Percentiles rank a stretch among this genome's conserved stretches.
These are phyloP conservation scores for Rhododendron ovatum DNA, from an alignment of 148 eudicot species.

Conservation along the genomic window DNA sequence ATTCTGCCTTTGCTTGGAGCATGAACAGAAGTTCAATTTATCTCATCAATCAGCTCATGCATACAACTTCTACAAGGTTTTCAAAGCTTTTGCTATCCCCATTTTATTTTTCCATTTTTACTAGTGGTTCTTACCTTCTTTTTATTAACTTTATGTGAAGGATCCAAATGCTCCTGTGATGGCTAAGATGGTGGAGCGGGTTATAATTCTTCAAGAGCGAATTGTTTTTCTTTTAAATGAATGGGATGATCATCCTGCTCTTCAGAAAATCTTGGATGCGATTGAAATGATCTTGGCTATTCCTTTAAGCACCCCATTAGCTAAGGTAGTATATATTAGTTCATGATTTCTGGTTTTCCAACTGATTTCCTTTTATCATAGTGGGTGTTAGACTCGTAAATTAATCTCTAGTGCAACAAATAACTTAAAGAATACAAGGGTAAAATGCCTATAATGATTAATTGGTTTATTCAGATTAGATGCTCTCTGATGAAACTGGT, in stretches of 20 bases:
- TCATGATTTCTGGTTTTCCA: background rate
- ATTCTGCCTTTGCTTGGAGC: constrained; percentile 76
- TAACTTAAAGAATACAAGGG: background rate
- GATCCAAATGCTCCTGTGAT: constrained; percentile 72
- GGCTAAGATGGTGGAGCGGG: constrained; percentile 67
- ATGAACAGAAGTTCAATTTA: constrained; percentile 42
- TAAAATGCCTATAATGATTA: background rate
- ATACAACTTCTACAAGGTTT: constrained; percentile 83
- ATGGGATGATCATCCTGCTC: constrained; percentile 72
- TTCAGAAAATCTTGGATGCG: constrained; percentile 67
- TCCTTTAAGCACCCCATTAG: constrained; percentile 74
- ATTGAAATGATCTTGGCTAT: constrained; percentile 74
- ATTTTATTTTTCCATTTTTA: background rate
- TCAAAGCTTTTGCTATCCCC: background rate
- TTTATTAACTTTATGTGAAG: constrained; percentile 24
- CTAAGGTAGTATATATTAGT: constrained; percentile 56
- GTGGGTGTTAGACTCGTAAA: background rate
- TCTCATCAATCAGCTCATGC: constrained; percentile 27
- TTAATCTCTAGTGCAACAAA: background rate
- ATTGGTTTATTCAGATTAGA: background rate
- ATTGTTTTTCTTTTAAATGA: constrained; percentile 48
- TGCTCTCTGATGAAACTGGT: background rate
- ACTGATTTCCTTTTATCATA: background rate
- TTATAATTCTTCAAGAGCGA: constrained; percentile 44
- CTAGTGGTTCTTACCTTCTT: background rate